Percentiles rank a stretch among this genome's conserved stretches.
phyloP scores from a whole-genome alignment of 805 yeast genomes.

The Kluyveromyces siamensis region DNA sequence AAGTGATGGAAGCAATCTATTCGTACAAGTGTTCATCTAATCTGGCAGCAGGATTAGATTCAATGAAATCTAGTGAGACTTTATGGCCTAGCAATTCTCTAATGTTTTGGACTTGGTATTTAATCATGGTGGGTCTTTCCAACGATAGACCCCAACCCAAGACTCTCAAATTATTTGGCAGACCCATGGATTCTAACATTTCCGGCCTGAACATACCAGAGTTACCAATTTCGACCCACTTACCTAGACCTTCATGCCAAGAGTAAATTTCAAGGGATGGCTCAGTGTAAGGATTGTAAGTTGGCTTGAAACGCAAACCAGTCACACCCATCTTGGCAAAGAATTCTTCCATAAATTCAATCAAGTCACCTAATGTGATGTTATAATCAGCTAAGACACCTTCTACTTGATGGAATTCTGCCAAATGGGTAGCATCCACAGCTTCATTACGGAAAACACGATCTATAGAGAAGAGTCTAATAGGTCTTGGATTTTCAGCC shows the following conservation, averaged over 20 bases:
- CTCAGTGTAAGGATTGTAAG: slow-evolving; percentile 98
- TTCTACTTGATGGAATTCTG: slow-evolving; percentile 98
- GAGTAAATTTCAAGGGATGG: slow-evolving; percentile 97
- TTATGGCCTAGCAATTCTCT: slow-evolving; percentile 97
- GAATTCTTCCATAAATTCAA: slow-evolving; percentile 97
- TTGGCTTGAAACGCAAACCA: slow-evolving; percentile 93
- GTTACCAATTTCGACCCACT: slow-evolving; percentile 99
- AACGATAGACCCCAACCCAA: slow-evolving; percentile 95
- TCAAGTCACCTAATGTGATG: slow-evolving; percentile 89
- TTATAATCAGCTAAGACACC: slow-evolving; percentile 97
- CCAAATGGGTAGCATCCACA: slow-evolving; percentile 97
- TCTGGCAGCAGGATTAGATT: slow-evolving; percentile 95
- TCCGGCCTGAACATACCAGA: slow-evolving; percentile 99
- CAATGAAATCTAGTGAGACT: slow-evolving; percentile 88
- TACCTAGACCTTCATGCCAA: slow-evolving; percentile 86
- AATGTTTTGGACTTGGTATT: slow-evolving; percentile 89
- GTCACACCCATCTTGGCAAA: slow-evolving; percentile 96
- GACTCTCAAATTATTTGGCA: slow-evolving; percentile 88
- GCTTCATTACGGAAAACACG: slow-evolving; percentile 99
- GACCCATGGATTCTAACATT: slow-evolving; percentile 97
- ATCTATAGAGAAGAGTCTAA: slow-evolving; percentile 90
- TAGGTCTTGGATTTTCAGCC: slow-evolving; percentile 82
- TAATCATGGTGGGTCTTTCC: slow-evolving; percentile 99
- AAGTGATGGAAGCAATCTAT: slow-evolving; percentile 5
- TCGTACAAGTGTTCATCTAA: slow-evolving; percentile 64